Base-by-base conservation (phyloP, 345 rosid species). In the Euclidium syriacum region DNA sequence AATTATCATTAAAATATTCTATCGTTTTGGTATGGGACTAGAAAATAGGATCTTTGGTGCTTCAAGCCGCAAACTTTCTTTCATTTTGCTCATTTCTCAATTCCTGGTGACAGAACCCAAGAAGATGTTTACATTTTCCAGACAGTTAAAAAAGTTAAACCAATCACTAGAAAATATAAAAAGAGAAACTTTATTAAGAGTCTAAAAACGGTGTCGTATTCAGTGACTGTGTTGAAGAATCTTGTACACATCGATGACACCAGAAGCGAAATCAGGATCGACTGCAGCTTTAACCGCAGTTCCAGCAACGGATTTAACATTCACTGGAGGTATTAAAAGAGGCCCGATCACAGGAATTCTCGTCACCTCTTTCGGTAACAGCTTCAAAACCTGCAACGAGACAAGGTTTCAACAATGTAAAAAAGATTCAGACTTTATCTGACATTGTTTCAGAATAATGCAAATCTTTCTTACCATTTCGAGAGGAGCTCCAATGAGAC, bases 401-500 rank as follows among this genome's bases (percentile, higher is more conserved):
- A 7, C 8, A 14, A 49, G 10, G 58, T 18, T 57, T 12, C 26
- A 10, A 17, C 3, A 17, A n/a, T n/a, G n/a, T n/a, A 0, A 10
- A 5, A 23, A 58, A 18, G 33, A 25, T 51, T 49, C 3, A 30
- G n/a, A 22, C 17, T 29, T 68, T 3, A 7, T 34, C 22, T 3
- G 32, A 54, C 5, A 24, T 6, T 58, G 39, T 48, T 57, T 1
- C 50, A 47, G 10, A 36, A 49, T 29, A 54, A 58, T 34, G 47
- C 52, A 23, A 24, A 44, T 1, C 3, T 6, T 41, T 10, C 41
- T 54, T 78, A 81, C 86, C 86, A 84, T 78, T 64, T 81, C 83
- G 4, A 84, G 52, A 27, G 86, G 86, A 59, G 80, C 82, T 59
- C 90, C 90, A 22, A 81, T 78, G 19, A 80, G 70, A 64, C 85